Evolutionary conservation across 2,329 filamentous ascomycete genomes (phyloP), one percentile per base, ranked within the genome.

Genomic region (Colletotrichum cordylinicola): DNA sequence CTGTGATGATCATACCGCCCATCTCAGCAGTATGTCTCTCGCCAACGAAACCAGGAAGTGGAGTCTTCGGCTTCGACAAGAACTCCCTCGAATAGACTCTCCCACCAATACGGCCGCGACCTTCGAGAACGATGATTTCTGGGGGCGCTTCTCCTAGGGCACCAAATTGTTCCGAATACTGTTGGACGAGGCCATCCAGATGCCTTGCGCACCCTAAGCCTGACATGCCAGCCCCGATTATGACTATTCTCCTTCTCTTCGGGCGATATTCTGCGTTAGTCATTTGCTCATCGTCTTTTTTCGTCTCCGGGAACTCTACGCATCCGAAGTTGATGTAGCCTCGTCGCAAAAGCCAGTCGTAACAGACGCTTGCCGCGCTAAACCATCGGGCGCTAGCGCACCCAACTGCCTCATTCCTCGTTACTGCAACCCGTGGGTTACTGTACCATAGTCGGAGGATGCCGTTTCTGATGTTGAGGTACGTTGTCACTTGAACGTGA

Each of bases 271-370:
- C 6, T 87, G 82, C 83, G 80, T 79, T 87, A 78, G 79, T 82
- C 82, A 88, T 81, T 81, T 86, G 81, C 82, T 85, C 27, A 84
- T 87, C 48, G 18, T 52, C 31, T 24, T 21, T 29, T n/a, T 31
- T 71, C 21, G 62, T 52, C 61, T 85, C 83, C 43, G 91, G 91
- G n/a, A 96, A 86, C 81, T 96, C 92, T 4, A 97, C 90, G 83
- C 97, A 98, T 18, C 98, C 97, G 83, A 96, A 98, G 84, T 99
- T 99, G 87, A 99, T 98, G 83, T 98, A 98, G 24, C 97, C 97
- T 78, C 94, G 92, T 76, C 96, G 93, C 72, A 96, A 89, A 21
- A 99, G 91, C 96, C 96, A 99, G 83, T 98, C 93, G 82, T 97
- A 98, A 78, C 96, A 97, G 72, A 98, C 90, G 78, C 93, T 95